Percentiles rank a stretch among this genome's conserved stretches.
Evolutionary conservation across 352 stramenopile species (phyloP).

Genomic region (Lagenidium giganteum): DNA sequence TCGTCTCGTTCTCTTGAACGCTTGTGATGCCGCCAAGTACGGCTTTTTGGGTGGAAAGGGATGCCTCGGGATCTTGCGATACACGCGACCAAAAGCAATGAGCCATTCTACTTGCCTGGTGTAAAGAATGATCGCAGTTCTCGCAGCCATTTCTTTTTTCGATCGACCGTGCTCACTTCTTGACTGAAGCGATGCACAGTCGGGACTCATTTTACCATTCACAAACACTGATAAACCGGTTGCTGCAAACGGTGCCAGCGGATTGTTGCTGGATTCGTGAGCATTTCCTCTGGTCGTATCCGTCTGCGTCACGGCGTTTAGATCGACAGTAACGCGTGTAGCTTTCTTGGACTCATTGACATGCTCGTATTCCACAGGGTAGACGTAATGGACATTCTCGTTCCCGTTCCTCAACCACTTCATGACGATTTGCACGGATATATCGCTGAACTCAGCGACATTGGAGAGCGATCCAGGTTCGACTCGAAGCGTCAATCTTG

Average conservation of each 20-base stretch:
- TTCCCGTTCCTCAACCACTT: constrained; percentile 32
- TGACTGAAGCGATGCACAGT: not conserved
- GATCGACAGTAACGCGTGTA: not conserved
- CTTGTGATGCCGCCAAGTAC: no score
- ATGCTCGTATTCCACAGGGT: constrained; percentile 34
- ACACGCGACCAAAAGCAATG: constrained; percentile 51
- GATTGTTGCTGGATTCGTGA: no score
- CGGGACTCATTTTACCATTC: constrained; percentile 30
- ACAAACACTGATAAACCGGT: constrained; percentile 37
- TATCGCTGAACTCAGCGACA: constrained; percentile 47
- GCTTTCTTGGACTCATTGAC: not conserved
- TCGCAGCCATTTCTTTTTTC: constrained; percentile 48
- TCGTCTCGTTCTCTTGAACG: no score
- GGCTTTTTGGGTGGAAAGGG: no score
- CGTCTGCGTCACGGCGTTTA: no score
- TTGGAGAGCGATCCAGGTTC: constrained; percentile 57
- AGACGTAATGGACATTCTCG: constrained; percentile 32
- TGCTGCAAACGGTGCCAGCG: constrained; percentile 27
- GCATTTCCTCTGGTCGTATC: constrained; percentile 6
- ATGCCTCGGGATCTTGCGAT: constrained; percentile 26
- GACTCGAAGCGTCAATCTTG: constrained; percentile 48
- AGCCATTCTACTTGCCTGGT: constrained; percentile 74
- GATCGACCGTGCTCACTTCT: constrained; percentile 5
- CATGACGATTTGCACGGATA: constrained; percentile 37
- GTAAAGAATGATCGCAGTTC: constrained; percentile 66